These are phyloP conservation scores for Podaxis pistillaris DNA, from an alignment of 768 basidiomycete species.

Conservation along the genomic window DNA sequence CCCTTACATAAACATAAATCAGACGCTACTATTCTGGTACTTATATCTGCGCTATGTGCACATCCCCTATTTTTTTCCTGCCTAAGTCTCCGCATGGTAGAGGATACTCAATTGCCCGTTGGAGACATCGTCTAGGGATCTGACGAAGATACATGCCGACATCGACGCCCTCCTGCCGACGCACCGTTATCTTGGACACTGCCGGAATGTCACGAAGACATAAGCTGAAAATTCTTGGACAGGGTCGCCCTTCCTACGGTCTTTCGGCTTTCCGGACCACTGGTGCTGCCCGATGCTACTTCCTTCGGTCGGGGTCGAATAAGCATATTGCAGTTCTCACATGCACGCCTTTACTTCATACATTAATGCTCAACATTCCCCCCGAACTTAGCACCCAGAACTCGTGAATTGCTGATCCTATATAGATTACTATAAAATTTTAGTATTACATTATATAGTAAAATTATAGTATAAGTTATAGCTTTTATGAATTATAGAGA, in stretches of 20 bases:
- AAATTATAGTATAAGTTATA: background rate
- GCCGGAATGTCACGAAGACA: too few species aligned
- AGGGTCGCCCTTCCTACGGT: background rate
- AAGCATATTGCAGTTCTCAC: background rate
- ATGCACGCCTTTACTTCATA: background rate
- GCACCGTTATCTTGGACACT: too few species aligned
- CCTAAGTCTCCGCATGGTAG: background rate
- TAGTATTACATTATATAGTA: too few species aligned
- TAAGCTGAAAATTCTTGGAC: too few species aligned
- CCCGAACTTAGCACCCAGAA: background rate
- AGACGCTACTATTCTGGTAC: background rate
- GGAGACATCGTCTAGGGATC: background rate
- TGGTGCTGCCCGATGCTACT: background rate
- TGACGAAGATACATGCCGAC: background rate
- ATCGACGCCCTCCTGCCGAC: background rate
- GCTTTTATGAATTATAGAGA: background rate
- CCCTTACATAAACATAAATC: background rate
- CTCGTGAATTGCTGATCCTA: background rate
- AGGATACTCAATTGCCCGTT: background rate
- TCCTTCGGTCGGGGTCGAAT: background rate
- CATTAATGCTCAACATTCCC: background rate
- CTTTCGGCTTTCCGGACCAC: background rate
- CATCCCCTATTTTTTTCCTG: background rate
- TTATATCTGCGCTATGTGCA: background rate
- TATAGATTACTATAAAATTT: background rate